A percentile compares a stretch with the other conserved stretches of the same genome.
These are phyloP conservation scores for Scutellospora calospora DNA, from an alignment of 371 early-diverging fungal species.

Conservation along the genomic window DNA sequence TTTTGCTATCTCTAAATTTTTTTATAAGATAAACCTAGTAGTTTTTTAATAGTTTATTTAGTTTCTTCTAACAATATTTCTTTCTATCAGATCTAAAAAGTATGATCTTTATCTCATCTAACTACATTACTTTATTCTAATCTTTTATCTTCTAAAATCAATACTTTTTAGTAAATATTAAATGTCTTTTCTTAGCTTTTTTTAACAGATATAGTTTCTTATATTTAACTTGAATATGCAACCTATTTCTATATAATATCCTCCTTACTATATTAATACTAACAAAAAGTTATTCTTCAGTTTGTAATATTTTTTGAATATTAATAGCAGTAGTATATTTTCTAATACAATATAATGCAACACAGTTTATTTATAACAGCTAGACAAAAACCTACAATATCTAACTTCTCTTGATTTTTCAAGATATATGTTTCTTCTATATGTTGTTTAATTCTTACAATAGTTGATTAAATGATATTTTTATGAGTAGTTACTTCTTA, in stretches of 20 bases:
- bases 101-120: constrained; percentile 22
- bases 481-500: no score
- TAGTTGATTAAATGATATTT: no score
- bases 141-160: constrained; percentile 1
- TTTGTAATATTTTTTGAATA: constrained; percentile 4
- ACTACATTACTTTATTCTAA: constrained; percentile 24
- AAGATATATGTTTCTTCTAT: no score
- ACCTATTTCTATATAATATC: background rate
- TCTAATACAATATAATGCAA: no score
- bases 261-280: background rate
- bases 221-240: background rate
- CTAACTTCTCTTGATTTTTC: no score
- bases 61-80: background rate
- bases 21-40: background rate
- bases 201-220: background rate
- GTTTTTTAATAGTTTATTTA: background rate
- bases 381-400: no score
- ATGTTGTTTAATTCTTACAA: no score
- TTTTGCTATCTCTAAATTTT: background rate
- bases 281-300: background rate
- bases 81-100: no score
- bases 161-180: background rate
- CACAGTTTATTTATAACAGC: no score
- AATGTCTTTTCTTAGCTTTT: background rate
- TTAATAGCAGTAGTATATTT: no score